A percentile compares a stretch with the other conserved stretches of the same genome.
Conservation (phyloP, 2,329 filamentous ascomycete genomes). For the Nigrospora oryzae region DNA sequence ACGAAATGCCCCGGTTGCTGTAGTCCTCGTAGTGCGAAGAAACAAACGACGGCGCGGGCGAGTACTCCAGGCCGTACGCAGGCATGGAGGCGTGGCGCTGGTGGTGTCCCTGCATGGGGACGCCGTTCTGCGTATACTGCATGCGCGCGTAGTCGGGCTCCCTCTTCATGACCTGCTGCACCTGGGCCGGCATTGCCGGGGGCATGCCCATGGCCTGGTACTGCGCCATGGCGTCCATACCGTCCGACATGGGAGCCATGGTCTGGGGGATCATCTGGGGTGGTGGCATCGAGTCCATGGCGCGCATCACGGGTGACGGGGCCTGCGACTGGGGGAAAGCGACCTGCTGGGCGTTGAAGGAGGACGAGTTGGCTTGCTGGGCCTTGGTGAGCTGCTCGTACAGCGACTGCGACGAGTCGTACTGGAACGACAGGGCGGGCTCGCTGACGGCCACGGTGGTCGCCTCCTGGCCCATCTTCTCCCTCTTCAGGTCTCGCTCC, state of each 20-base stretch:
- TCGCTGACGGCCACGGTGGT: slow-evolving; percentile 93
- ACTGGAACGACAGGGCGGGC: slow-evolving; percentile 95
- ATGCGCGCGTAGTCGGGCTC: slow-evolving; percentile 76
- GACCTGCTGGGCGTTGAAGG: slow-evolving; percentile 73
- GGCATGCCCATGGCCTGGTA: slow-evolving; percentile 65
- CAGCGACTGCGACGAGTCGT: slow-evolving; percentile 96
- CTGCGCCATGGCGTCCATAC: slow-evolving; percentile 65
- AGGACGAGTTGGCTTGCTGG: slow-evolving; percentile 96
- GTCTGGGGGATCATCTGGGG: slow-evolving; percentile 65
- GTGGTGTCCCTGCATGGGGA: slow-evolving; percentile 74
- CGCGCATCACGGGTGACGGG: slow-evolving; percentile 80
- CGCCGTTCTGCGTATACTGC: slow-evolving; percentile 87
- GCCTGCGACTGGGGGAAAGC: slow-evolving; percentile 69
- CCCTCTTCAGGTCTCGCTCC: slow-evolving; percentile 93
- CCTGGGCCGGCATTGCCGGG: slow-evolving; percentile 57
- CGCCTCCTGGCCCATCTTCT: slow-evolving; percentile 98
- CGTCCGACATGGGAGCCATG: slow-evolving; percentile 50
- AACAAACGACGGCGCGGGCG: slow-evolving; percentile 92
- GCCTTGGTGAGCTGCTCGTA: slow-evolving; percentile 99
- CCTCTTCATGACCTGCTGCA: slow-evolving; percentile 64
- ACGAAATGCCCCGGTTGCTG: slow-evolving; percentile 91
- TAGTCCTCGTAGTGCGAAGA: slow-evolving; percentile 99
- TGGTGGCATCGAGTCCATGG: slow-evolving; percentile 89
- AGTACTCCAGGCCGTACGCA: slow-evolving; percentile 90
- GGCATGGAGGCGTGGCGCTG: slow-evolving; percentile 98